These are phyloP conservation scores for Medicago truncatula DNA, from an alignment of 306 rosid genomes.

Conservation along the genomic window MtrunA17r5.0-ANR NC_053044.1:24131001-24131500, in stretches of 20 bases:
- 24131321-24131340: no score
- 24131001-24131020: conserved; percentile 33
- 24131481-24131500: conserved; percentile 55
- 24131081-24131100: neutral
- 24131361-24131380: conserved; percentile 4
- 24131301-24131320: no score
- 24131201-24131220: neutral
- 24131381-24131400: conserved; percentile 53
- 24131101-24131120: neutral
- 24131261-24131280: no score
- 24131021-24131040: conserved; percentile 6
- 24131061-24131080: neutral
- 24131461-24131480: conserved; percentile 55
- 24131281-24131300: no score
- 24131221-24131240: neutral
- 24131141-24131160: neutral
- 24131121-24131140: neutral
- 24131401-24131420: conserved; percentile 88
- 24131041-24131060: conserved; percentile 8
- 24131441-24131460: conserved; percentile 59
- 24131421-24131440: conserved; percentile 81
- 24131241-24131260: neutral
- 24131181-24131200: neutral
- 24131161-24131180: neutral
- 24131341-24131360: conserved; percentile 6